These are phyloP conservation scores for Acrodontium crateriforme DNA, from an alignment of 2,329 filamentous ascomycete genomes.

Conservation along the genomic window DNA sequence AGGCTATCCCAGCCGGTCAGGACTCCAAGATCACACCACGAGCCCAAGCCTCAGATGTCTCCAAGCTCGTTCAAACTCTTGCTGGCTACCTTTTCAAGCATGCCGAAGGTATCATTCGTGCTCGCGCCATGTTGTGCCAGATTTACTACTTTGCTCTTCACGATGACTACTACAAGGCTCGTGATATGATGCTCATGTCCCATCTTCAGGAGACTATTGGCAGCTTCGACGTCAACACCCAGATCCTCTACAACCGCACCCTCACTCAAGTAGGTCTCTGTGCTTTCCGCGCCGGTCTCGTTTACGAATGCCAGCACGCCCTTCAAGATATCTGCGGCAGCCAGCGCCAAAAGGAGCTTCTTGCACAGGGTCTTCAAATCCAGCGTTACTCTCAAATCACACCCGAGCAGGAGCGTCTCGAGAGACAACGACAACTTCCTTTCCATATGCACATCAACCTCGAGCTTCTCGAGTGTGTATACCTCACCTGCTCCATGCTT, in stretches of 20 bases:
- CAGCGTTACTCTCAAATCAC: conserved; percentile 93
- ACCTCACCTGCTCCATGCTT: conserved; percentile 98
- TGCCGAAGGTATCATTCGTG: conserved; percentile 91
- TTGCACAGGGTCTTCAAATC: conserved; percentile 96
- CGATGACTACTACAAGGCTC: conserved; percentile 93
- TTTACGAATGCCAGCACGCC: conserved; percentile 95
- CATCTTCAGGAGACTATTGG: conserved; percentile 94
- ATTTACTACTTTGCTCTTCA: conserved; percentile 97
- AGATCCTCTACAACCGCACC: conserved; percentile 97
- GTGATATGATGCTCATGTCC: conserved; percentile 99
- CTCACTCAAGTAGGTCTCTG: conserved; percentile 96
- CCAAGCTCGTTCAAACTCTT: conserved; percentile 66
- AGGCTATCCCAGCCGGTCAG: conserved; percentile 52
- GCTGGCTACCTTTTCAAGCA: conserved; percentile 91
- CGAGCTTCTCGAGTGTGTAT: conserved; percentile 93
- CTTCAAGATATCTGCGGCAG: conserved; percentile 97
- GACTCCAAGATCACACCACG: conserved; percentile 75
- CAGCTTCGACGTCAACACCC: conserved; percentile 91
- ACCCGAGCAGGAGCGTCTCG: conserved; percentile 91
- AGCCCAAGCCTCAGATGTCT: conserved; percentile 51
- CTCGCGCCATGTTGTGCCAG: conserved; percentile 93
- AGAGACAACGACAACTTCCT: conserved; percentile 91
- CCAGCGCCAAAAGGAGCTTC: conserved; percentile 90
- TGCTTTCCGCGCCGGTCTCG: conserved; percentile 89
- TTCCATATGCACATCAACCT: conserved; percentile 99